phyloP scores from a whole-genome alignment of 2,329 filamentous ascomycete species.

The Claviceps purpurea region DNA sequence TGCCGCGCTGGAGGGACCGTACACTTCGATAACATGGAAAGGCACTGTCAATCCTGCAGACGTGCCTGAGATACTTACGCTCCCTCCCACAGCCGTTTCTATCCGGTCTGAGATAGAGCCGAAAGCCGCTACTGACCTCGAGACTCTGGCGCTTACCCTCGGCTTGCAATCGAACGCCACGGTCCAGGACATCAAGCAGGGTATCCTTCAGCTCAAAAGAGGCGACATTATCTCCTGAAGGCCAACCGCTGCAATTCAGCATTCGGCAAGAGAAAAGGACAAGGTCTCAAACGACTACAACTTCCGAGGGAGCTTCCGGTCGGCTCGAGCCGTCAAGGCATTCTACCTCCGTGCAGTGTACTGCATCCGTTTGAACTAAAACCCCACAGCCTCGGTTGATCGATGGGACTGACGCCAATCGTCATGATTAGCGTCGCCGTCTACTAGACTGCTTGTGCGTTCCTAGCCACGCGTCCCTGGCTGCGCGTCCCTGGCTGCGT shows the following conservation, averaged over 20 bases:
- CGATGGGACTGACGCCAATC: background rate
- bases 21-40: conserved; percentile 8
- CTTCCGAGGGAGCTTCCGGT: background rate
- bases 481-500: background rate
- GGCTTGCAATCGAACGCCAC: conserved; percentile 22
- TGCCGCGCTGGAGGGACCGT: conserved; percentile 6
- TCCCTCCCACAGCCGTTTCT: conserved; percentile 6
- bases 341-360: background rate
- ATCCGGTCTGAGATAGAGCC: background rate
- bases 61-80: conserved; percentile 10
- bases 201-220: conserved; percentile 19
- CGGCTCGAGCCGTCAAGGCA: background rate
- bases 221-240: conserved; percentile 1
- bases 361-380: too few relatives aligned
- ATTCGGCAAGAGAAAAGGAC: background rate
- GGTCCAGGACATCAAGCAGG: conserved; percentile 20
- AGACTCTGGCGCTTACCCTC: conserved; percentile 20
- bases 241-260: background rate
- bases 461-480: background rate
- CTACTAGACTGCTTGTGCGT: background rate
- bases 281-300: background rate
- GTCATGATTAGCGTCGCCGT: background rate
- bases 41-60: conserved; percentile 5
- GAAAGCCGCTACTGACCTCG: conserved; percentile 18
- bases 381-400: background rate